Evolutionary conservation across 2,329 filamentous ascomycete species (phyloP).

Genomic region (Spiromastix sp.): DNA sequence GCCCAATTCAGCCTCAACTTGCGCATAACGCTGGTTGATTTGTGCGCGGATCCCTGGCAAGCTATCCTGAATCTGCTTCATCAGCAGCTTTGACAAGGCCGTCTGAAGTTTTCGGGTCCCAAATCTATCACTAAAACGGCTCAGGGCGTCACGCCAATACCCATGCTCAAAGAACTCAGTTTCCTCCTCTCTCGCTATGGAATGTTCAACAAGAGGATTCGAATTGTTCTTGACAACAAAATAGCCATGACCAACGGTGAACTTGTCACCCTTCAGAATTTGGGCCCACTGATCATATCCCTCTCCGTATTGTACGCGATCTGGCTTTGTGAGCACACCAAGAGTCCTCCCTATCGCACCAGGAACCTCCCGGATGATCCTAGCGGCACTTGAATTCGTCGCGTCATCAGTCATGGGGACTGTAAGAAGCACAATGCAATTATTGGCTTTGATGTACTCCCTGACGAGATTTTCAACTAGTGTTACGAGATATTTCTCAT

Average conservation of each 20-base stretch:
- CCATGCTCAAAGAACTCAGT: slow-evolving; percentile 37
- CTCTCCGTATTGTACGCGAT: slow-evolving; percentile 50
- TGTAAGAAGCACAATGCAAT: slow-evolving; percentile 67
- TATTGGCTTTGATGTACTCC: slow-evolving; percentile 57
- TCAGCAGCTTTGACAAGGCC: slow-evolving; percentile 39
- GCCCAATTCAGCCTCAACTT: slow-evolving; percentile 46
- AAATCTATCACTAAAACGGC: slow-evolving; percentile 33
- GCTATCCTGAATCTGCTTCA: slow-evolving; percentile 34
- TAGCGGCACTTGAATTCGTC: slow-evolving; percentile 61
- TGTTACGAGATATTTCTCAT: slow-evolving; percentile 57
- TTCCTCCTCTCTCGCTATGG: slow-evolving; percentile 40
- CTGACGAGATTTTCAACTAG: slow-evolving; percentile 62
- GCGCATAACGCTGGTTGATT: slow-evolving; percentile 37
- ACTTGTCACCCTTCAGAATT: slow-evolving; percentile 53
- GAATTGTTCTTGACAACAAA: slow-evolving; percentile 59
- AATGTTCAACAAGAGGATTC: slow-evolving; percentile 33
- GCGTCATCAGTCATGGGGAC: slow-evolving; percentile 70
- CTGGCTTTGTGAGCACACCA: slow-evolving; percentile 78
- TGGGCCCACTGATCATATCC: slow-evolving; percentile 49
- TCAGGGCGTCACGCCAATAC: slow-evolving; percentile 39
- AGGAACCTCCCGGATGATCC: slow-evolving; percentile 49
- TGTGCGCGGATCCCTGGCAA: slow-evolving; percentile 26
- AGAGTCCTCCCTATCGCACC: slow-evolving; percentile 51
- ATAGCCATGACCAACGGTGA: slow-evolving; percentile 61
- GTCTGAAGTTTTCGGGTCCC: slow-evolving; percentile 43